Evolutionary conservation across 805 yeast genomes (phyloP), one percentile per base, ranked within the genome.

Genomic region (Soucietia sequanensis): DNA sequence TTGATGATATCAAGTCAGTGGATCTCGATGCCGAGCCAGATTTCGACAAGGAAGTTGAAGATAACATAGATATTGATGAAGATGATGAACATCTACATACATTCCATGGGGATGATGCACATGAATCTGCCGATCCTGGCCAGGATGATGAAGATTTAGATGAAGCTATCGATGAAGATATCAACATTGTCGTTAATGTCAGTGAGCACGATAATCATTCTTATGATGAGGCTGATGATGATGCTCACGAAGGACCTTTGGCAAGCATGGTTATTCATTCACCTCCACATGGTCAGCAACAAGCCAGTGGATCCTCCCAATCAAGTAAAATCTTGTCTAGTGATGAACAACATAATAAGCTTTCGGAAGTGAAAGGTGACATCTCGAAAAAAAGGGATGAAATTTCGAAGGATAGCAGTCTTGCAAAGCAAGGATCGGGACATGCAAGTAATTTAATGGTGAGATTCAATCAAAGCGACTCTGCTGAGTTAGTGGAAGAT

Each of bases 41-140:
- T 52, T 80, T 85, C 56, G 76, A 80, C 42, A 65, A 70, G 34
- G 66, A 76, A 38, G 68, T 88, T 31, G 56, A 71, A 30, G 72
- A 75, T 35, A 74, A 74, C 39, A 74, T 90, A 35, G 90, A 83
- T 43, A 43, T 57, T 9, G 95, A 84, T 25, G 31, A 19, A 20
- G 33, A 33, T 21, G 12, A n/a, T 25, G 27, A 12, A 7, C 9
- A 7, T 11, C 7, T 7, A 11, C 27, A 25, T 14, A n/a, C n/a
- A n/a, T n/a, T n/a, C n/a, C 20, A 23, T 6, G 10, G 10, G 6
- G 15, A n/a, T 4, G 14, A 14, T 8, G 13, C 6, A 4, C 10
- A 27, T 9, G 38, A 34, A 9, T 15, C 19, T 5, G 38, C 25
- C 16, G 9, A 12, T 15, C 9, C n/a, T 12, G 7, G n/a, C 7